These are phyloP conservation scores for Wickerhamomyces rabaulensis DNA, from an alignment of 805 yeast genomes.

Conservation along the genomic window DNA sequence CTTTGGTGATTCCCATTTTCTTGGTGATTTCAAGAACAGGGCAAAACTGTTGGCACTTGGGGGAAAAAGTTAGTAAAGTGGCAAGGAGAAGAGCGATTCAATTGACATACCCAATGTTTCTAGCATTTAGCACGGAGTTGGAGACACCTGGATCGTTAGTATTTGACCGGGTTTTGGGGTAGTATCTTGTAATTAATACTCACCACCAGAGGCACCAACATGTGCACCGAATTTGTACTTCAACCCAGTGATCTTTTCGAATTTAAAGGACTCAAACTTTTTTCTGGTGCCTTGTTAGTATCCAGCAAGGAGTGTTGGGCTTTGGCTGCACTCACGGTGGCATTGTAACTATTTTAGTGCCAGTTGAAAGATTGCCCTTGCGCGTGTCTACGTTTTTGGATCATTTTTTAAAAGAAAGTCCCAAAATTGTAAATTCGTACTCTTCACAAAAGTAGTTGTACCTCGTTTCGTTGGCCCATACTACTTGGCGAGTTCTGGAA, in stretches of 20 bases:
- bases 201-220: constrained; percentile 77
- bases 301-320: background rate
- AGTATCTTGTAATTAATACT: background rate
- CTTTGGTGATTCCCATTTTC: constrained; percentile 86
- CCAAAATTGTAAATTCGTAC: too few relatives aligned
- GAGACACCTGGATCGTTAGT: constrained; percentile 38
- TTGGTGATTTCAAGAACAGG: constrained; percentile 81
- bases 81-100: too few relatives aligned
- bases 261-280: constrained; percentile 23
- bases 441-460: too few relatives aligned
- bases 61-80: background rate
- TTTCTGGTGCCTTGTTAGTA: constrained; percentile 8
- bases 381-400: too few relatives aligned
- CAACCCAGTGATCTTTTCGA: constrained; percentile 37
- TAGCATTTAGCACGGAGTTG: constrained; percentile 58
- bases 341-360: background rate
- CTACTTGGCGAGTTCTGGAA: too few relatives aligned
- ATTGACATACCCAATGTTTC: constrained; percentile 37
- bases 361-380: too few relatives aligned
- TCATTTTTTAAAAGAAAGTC: too few relatives aligned
- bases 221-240: constrained; percentile 81
- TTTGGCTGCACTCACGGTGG: background rate
- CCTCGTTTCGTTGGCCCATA: too few relatives aligned
- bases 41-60: constrained; percentile 77
- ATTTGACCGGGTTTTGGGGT: background rate